Base-by-base conservation (phyloP, 768 basidiomycete species). In the Sarcomyxa edulis region DNA sequence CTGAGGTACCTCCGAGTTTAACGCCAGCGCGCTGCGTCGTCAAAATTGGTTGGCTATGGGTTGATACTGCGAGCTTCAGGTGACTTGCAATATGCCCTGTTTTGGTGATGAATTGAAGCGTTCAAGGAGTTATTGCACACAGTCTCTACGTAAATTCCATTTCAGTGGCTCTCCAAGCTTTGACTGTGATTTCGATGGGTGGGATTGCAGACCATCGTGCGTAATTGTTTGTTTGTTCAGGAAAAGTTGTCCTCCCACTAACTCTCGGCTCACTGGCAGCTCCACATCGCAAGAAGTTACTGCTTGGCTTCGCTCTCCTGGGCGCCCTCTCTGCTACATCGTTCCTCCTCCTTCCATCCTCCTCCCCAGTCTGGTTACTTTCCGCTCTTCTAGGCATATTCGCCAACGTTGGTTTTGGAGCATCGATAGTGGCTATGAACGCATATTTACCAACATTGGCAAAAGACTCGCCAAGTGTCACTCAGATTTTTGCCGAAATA, bases 141-240 rank as follows among this genome's bases (percentile, higher is more conserved):
- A 94, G 92, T 50, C 67, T 99, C 24, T 93, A 95, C 54, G 74
- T 84, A 21, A 87, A 91, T 58, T 96, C 94, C 1, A 66, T 81
- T 10, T 90, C 88, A 1, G 94, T 97, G 1, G 84, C 84, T 0
- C 59, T 95, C 0, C 94, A 97, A 55, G 94, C 93, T 0, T 51
- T 97, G n/a, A 89, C 84, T 0, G 92, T 99, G 26, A 92, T 99
- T 39, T 93, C 94, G 5, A 87, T 96, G 72, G 90, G 91, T 6
- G 80, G 80, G 11, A 81, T 95, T 39, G 95, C 94, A 1, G 91
- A 98, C 61, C 78, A 87, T 45, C 81, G 92, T 94, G 49, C 42
- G 86, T 29, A 23, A 16, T 19, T 21, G 15, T 7, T 21, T 20
- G 8, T 6, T 8, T 32, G 10, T 6, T 9, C 14, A 11, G n/a